Evolutionary conservation across 208 protist species (phyloP), one percentile per base, ranked within the genome.

Genomic region (Trypanosoma cruzi): DNA sequence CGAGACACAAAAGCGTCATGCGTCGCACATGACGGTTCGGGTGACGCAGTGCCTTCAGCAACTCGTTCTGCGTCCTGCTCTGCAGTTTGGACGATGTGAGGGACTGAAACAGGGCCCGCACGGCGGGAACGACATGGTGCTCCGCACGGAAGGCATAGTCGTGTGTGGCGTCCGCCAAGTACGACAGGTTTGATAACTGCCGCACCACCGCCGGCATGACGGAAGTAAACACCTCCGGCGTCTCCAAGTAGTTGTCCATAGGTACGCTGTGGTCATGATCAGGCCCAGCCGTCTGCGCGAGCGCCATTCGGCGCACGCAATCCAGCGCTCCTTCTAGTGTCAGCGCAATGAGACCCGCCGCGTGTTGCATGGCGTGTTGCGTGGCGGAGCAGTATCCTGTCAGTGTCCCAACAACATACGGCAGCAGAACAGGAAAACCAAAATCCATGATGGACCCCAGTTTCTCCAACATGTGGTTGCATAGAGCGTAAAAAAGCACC

Each of bases 31-130:
- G 67, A 22, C 80, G 73, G 48, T 79, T 88, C 10, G 85, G 87
- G 81, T 94, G 86, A 6, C 91, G 86, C 75, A 96, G 77, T 16
- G 73, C 76, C 42, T 81, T 81, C 13, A 92, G 65, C 32, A 96
- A 46, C 79, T 96, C 88, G n/a, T 84, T 80, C 75, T 96, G 91
- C 44, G 80, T 93, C 59, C 85, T 85, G 65, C 88, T 91, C 77
- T 93, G 88, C 49, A 92, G 83, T 73, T 92, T 89, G 63, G 77
- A 79, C 11, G 85, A 81, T 28, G 84, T 69, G 6, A 94, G 82
- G 49, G 84, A 90, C 2, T 71, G 75, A 69, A 96, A 93, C 71
- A 94, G 88, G 48, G 85, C 77, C 34, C 87, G 82, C 16, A 94
- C 64, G 14, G 91, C 85, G 5, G 91, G 91, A 14, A 96, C 80